Percentiles rank a stretch among this genome's conserved stretches.
These are phyloP conservation scores for Colletotrichum chrysophilum DNA, from an alignment of 2,329 filamentous ascomycete species.

Conservation along the genomic window DNA sequence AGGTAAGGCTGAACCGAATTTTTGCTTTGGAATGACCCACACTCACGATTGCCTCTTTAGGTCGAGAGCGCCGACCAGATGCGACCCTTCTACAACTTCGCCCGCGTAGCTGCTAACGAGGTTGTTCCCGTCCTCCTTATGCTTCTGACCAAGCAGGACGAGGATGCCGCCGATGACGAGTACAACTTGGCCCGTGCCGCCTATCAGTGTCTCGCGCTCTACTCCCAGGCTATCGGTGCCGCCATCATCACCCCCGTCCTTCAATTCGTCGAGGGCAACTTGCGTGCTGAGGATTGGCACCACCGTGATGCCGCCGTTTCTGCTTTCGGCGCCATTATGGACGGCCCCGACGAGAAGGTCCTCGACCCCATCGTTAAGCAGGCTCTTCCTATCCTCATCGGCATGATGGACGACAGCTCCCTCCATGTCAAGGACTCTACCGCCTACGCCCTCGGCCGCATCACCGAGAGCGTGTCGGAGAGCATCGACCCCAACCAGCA, in stretches of 20 bases:
- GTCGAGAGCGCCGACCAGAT: constrained; percentile 81
- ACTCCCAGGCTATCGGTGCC: constrained; percentile 87
- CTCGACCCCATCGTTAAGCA: constrained; percentile 96
- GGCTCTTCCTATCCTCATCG: constrained; percentile 88
- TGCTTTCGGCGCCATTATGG: constrained; percentile 98
- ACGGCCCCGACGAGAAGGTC: constrained; percentile 91
- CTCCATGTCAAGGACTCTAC: constrained; percentile 95
- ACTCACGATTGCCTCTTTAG: constrained; percentile 31
- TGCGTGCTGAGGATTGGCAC: constrained; percentile 93
- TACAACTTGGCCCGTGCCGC: constrained; percentile 96
- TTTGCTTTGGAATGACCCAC: not conserved
- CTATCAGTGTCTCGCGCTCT: constrained; percentile 96
- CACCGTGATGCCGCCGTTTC: constrained; percentile 94
- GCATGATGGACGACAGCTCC: constrained; percentile 87
- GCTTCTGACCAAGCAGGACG: constrained; percentile 94
- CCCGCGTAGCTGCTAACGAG: constrained; percentile 88
- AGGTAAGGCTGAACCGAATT: constrained; percentile 51
- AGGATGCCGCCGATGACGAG: constrained; percentile 95
- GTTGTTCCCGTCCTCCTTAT: constrained; percentile 90
- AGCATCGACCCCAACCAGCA: constrained; percentile 87
- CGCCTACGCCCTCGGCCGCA: constrained; percentile 93
- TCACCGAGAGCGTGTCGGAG: constrained; percentile 91
- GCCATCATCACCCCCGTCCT: constrained; percentile 88
- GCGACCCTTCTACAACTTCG: constrained; percentile 95
- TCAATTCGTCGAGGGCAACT: constrained; percentile 87